Base-by-base conservation (phyloP, 371 early-diverging fungal species). In the Funneliformis caledonium region DNA sequence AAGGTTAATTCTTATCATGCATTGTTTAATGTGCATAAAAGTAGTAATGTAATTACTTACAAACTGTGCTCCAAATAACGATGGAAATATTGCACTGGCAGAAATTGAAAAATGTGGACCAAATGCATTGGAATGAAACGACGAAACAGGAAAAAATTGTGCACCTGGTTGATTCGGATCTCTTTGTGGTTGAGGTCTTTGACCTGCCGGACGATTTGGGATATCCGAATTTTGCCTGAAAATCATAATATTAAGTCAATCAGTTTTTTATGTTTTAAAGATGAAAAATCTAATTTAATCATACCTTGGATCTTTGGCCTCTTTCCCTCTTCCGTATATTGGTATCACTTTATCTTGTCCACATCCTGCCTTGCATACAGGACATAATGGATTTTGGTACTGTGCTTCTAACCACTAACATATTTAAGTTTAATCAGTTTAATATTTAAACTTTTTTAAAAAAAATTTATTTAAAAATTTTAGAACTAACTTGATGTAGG, bases 331-430 rank as follows among this genome's bases (percentile, higher is more conserved):
- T 56, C 94, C 93, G 82, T 94, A 94, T 64, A 94, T 88, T 1
- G 93, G 94, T 59, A 94, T 93, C n/a, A 94, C 93, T 81, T 93
- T 93, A 64, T 93, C 93, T 81, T 91, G 88, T 19, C 90, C 91
- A 83, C 94, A 93, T 45, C 93, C 93, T 6, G 93, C 94, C 82
- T 94, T 93, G 82, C 93, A 94, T 14, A 94, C 93, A 1, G 94
- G 94, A 77, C 94, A 94, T 1, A 91, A 88, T 26, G 93, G 92
- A 80, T 92, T 92, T 72, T 85, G 85, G 26, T 85, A 85, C 78
- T 90, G 90, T 61, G 89, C 86, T 78, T 92, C 90, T 33, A 94
- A 88, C 94, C 94, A 94, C 73, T 86, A 12, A 2, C 12, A 64
- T 48, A 65, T 26, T 19, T 50, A 37, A 65, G 50, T 33, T 81